Conservation (phyloP, 495 filamentous ascomycete genomes). For the Diplogelasinospora grovesii region DNA sequence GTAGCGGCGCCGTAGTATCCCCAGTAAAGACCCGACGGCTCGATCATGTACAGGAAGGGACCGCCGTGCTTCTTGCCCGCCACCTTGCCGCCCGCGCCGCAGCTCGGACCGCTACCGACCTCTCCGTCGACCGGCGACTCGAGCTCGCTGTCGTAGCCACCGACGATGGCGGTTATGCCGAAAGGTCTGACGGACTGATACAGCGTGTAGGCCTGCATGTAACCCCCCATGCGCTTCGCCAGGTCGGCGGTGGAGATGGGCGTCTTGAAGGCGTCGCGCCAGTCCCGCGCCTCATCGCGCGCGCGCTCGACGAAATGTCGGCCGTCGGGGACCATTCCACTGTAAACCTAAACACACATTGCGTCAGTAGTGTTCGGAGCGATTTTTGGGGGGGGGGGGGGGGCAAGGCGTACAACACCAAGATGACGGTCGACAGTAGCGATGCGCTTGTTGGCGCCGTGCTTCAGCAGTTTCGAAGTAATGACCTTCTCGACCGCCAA, state of each 20-base stretch:
- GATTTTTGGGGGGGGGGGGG: not conserved
- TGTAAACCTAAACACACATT: slow-evolving; percentile 70
- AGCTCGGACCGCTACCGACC: slow-evolving; percentile 70
- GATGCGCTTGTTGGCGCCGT: slow-evolving; percentile 92
- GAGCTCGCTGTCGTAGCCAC: slow-evolving; percentile 81
- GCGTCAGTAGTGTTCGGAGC: not conserved
- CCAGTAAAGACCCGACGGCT: slow-evolving; percentile 95
- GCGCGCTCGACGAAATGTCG: slow-evolving; percentile 92
- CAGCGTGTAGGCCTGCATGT: slow-evolving; percentile 93
- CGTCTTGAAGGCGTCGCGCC: slow-evolving; percentile 83
- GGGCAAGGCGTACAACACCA: slow-evolving; percentile 64
- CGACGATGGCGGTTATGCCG: slow-evolving; percentile 90
- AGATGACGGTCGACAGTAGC: slow-evolving; percentile 89
- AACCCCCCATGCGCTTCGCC: slow-evolving; percentile 84
- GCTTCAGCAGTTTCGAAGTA: slow-evolving; percentile 88
- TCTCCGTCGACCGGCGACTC: slow-evolving; percentile 78
- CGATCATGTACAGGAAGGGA: slow-evolving; percentile 94
- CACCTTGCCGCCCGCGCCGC: slow-evolving; percentile 74
- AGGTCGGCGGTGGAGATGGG: slow-evolving; percentile 84
- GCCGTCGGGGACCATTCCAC: slow-evolving; percentile 89
- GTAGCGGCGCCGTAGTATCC: slow-evolving; percentile 97
- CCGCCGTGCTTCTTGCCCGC: slow-evolving; percentile 72
- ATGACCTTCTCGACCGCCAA: slow-evolving; percentile 95
- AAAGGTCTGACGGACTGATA: slow-evolving; percentile 96
- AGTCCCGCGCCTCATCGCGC: slow-evolving; percentile 82